Percentiles rank a stretch among this genome's conserved stretches.
Evolutionary conservation across 2,329 filamentous ascomycete species (phyloP).

Genomic region (Tolypocladium tundrense): DNA sequence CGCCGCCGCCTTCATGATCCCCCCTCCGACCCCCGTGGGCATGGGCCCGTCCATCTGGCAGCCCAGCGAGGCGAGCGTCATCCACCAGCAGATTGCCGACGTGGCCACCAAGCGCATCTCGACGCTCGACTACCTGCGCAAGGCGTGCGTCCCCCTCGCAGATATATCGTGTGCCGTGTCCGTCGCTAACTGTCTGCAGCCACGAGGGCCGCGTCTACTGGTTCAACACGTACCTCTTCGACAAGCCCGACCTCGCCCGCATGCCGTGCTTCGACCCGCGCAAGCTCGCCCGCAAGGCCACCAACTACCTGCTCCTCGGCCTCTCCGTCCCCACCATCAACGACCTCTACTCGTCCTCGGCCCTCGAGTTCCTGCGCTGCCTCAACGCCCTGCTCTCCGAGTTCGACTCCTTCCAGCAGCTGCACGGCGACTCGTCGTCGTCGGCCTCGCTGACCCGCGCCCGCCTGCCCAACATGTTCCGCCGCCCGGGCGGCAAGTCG

Average conservation of each 20-base stretch:
- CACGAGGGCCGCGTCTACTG: slow-evolving; percentile 93
- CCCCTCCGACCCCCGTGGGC: slow-evolving; percentile 10
- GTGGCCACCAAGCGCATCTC: slow-evolving; percentile 86
- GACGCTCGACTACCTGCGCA: slow-evolving; percentile 84
- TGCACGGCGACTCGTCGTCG: slow-evolving; percentile 60
- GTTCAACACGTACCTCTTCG: slow-evolving; percentile 96
- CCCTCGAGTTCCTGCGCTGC: slow-evolving; percentile 77
- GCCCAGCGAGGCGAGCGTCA: slow-evolving; percentile 35
- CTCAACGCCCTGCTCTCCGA: slow-evolving; percentile 79
- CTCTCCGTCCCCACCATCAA: slow-evolving; percentile 83
- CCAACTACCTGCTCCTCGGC: slow-evolving; percentile 86
- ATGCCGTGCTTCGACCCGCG: slow-evolving; percentile 79
- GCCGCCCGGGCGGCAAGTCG: slow-evolving; percentile 51
- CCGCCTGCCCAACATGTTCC: slow-evolving; percentile 76
- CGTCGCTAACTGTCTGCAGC: slow-evolving; percentile 30
- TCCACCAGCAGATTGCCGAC: slow-evolving; percentile 64
- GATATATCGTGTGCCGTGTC: background rate
- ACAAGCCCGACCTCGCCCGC: slow-evolving; percentile 65
- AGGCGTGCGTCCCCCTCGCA: slow-evolving; percentile 54
- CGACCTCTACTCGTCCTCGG: slow-evolving; percentile 71
- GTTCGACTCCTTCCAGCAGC: slow-evolving; percentile 86
- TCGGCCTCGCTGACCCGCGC: slow-evolving; percentile 60
- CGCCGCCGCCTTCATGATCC: slow-evolving; percentile 2
- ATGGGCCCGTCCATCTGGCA: slow-evolving; percentile 17
- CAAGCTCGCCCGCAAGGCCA: slow-evolving; percentile 80